These are phyloP conservation scores for Coemansia sp. DNA, from an alignment of 192 early-diverging fungal genomes.

Conservation along the genomic window DNA sequence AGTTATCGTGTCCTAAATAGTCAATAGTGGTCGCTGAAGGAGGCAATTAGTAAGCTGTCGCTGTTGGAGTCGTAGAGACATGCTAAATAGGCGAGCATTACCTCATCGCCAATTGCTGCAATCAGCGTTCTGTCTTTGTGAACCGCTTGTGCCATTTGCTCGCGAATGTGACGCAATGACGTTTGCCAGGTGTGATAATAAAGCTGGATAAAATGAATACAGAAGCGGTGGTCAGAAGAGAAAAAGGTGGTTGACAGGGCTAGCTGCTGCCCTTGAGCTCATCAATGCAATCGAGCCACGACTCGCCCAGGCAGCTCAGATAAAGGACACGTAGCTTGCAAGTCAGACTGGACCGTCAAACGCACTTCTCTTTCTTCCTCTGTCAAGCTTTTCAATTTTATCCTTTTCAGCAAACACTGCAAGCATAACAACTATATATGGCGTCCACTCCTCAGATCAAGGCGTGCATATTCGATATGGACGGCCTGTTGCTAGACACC, in stretches of 20 bases:
- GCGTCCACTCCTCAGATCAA: constrained; percentile 47
- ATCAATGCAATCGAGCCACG: neutral
- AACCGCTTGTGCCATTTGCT: constrained; percentile 25
- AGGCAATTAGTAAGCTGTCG: neutral
- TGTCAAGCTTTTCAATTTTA: neutral
- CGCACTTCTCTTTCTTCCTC: neutral
- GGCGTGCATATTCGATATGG: constrained; percentile 81
- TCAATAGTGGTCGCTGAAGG: neutral
- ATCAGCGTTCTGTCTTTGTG: constrained; percentile 49
- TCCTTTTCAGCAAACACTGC: neutral
- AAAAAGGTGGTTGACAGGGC: neutral
- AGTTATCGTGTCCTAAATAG: constrained; percentile 82
- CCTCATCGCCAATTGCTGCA: constrained; percentile 55
- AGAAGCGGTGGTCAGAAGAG: neutral
- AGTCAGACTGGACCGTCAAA: neutral
- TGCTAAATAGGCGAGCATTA: neutral
- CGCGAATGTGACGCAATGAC: neutral
- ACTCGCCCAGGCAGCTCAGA: neutral
- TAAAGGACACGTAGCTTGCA: neutral
- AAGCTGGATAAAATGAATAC: neutral
- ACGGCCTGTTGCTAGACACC: constrained; percentile 80
- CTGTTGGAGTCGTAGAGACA: neutral
- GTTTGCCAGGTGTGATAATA: neutral
- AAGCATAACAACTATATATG: neutral
- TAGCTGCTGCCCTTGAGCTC: neutral